Base-by-base conservation (phyloP, 2,329 filamentous ascomycete genomes). In the Gnomoniopsis sp. region DNA sequence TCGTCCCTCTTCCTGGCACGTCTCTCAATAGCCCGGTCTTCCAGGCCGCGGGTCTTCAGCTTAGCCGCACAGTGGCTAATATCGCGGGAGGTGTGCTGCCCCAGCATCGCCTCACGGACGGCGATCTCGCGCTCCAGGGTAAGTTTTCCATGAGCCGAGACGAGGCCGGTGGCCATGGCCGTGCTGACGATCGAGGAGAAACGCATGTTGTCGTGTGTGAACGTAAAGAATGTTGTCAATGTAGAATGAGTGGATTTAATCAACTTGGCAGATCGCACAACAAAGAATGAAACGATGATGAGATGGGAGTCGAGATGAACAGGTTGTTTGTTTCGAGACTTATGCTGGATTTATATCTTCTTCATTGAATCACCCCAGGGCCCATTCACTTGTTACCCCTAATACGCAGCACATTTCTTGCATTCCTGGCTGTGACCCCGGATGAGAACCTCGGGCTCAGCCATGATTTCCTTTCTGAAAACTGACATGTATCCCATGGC, bases 121-220 rank as follows among this genome's bases (percentile, higher is more conserved):
- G 71, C 72, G 6, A 71, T 70, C 64, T 79, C 77, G 11, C 73
- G 70, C 47, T 64, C 65, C 53, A 74, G 65, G 55, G 76, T 66
- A 60, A 78, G 75, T 46, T 76, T 76, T 0, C 76, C 76, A 51
- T 79, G 73, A 34, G 73, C 74, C 7, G 61, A 46, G 34, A 60
- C 66, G 36, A 66, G 49, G 19, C 58, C 62, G 47, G 63, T 62
- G 38, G 66, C 62, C 52, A 67, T 53, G 34, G 65, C 63, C 43
- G 58, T 54, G 54, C 65, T 49, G 44, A 66, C 22, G 49, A 69
- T 50, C 43, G 64, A 59, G 47, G 62, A 63, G 58, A 70, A 59
- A 49, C 64, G 64, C 68, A 70, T 70, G 38, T 52, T 64, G 46
- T 49, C 26, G 15, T 49, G 22, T 26, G 6, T 12, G 46, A 21